A percentile compares a stretch with the other conserved stretches of the same genome.
Evolutionary conservation across 225 moss, liverwort and hornwort species (phyloP).

Genomic region (Antitrichia curtipendula): DNA sequence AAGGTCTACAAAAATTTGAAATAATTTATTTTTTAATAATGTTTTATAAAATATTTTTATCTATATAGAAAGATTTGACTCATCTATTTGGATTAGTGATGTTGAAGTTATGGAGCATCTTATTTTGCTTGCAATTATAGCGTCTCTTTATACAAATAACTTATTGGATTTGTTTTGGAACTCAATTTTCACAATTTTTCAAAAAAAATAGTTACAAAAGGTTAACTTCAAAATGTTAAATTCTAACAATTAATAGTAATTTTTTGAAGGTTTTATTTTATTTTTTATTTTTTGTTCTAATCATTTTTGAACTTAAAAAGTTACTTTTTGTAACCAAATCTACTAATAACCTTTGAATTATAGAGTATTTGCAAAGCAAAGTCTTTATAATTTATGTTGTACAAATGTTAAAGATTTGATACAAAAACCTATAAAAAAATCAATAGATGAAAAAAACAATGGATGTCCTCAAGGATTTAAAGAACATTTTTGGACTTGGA

Average conservation of each 20-base stretch:
- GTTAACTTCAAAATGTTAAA: not conserved
- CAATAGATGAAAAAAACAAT: not conserved
- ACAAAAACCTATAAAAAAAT: not conserved
- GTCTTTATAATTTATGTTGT: not conserved
- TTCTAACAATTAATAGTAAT: too few species aligned
- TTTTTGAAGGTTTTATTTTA: not conserved
- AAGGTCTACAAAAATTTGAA: too few species aligned
- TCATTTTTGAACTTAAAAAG: not conserved
- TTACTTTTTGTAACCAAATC: not conserved
- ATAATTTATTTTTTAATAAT: too few species aligned
- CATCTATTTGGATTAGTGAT: not conserved
- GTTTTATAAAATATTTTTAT: not conserved
- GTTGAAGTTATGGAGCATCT: not conserved
- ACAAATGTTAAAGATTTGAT: not conserved
- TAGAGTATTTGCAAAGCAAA: not conserved
- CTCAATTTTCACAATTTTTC: not conserved
- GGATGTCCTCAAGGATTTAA: not conserved
- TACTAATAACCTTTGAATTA: not conserved
- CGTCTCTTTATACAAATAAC: fast-evolving
- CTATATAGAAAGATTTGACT: not conserved
- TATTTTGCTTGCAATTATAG: not conserved
- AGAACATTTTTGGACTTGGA: fast-evolving
- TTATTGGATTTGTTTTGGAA: not conserved
- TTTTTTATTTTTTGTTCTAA: fast-evolving
- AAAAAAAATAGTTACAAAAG: not conserved